These are phyloP conservation scores for Adansonia madagascariensis DNA, from an alignment of 441 rosid genomes.

Conservation along the genomic window DNA sequence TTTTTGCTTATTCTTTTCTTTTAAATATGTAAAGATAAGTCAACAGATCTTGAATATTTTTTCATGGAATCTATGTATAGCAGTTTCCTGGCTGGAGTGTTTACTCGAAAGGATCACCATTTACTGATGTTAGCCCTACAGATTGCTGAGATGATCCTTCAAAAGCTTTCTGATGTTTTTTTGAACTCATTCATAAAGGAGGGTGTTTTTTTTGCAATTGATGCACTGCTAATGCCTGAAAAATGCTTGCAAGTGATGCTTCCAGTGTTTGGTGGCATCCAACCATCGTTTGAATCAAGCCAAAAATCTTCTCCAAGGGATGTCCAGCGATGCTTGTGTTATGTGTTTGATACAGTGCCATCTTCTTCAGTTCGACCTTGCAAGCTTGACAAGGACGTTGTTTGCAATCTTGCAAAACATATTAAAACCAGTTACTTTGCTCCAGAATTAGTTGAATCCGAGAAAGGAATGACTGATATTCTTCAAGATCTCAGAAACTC, in stretches of 20 bases:
- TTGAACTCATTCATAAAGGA: slow-evolving; percentile 81
- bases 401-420: slow-evolving; percentile 68
- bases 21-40: background rate
- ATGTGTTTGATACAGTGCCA: slow-evolving; percentile 57
- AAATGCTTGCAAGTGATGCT: slow-evolving; percentile 54
- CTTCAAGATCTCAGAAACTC: slow-evolving; percentile 76
- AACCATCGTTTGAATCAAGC: slow-evolving; percentile 51
- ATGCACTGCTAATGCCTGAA: slow-evolving; percentile 63
- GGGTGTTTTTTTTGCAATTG: slow-evolving; percentile 83
- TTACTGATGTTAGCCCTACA: slow-evolving; percentile 72
- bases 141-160: slow-evolving; percentile 72
- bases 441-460: slow-evolving; percentile 57
- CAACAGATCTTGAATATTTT: slow-evolving; percentile 11
- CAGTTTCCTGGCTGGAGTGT: slow-evolving; percentile 93
- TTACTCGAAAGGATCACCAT: slow-evolving; percentile 88
- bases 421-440: slow-evolving; percentile 68
- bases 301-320: slow-evolving; percentile 59
- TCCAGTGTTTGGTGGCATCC: slow-evolving; percentile 51
- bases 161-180: slow-evolving; percentile 66
- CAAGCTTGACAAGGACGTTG: slow-evolving; percentile 71
- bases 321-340: slow-evolving; percentile 77
- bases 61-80: slow-evolving; percentile 32
- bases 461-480: slow-evolving; percentile 79
- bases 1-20: slow-evolving; percentile 29
- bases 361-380: slow-evolving; percentile 54